Percentiles rank a stretch among this genome's conserved stretches.
Evolutionary conservation across 2,329 filamentous ascomycete genomes (phyloP).

Genomic region (Scortechinia acanthostroma): DNA sequence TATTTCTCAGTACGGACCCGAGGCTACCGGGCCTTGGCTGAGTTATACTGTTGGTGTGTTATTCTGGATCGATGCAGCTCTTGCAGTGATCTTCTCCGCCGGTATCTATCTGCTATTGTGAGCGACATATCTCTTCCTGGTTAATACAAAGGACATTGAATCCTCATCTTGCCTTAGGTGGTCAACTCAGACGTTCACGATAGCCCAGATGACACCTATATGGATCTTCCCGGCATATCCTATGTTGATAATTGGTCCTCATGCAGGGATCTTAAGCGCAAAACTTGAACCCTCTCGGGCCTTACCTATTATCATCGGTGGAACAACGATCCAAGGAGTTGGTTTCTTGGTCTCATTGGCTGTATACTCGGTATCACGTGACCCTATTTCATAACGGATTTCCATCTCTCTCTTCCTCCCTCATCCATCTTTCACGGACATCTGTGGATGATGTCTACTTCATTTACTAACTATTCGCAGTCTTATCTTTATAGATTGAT

Average conservation of each 20-base stretch:
- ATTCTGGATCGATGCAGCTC: slow-evolving; percentile 41
- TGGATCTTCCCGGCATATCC: slow-evolving; percentile 63
- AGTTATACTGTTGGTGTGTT: slow-evolving; percentile 28
- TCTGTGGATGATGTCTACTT: too few species aligned
- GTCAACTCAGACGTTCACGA: slow-evolving; percentile 58
- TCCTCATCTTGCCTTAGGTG: slow-evolving; percentile 29
- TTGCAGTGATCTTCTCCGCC: slow-evolving; percentile 44
- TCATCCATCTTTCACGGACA: too few species aligned
- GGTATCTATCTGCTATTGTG: slow-evolving; percentile 51
- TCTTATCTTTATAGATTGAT: slow-evolving; percentile 59
- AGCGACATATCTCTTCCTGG: slow-evolving; percentile 9
- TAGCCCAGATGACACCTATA: slow-evolving; percentile 56
- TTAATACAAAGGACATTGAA: slow-evolving; percentile 1
- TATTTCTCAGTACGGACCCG: slow-evolving; percentile 47
- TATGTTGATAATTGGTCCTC: slow-evolving; percentile 51
- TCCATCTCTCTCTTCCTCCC: too few species aligned
- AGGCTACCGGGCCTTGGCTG: slow-evolving; percentile 35
- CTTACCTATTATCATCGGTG: slow-evolving; percentile 48
- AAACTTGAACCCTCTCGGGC: slow-evolving; percentile 31
- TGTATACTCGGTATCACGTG: slow-evolving; percentile 53
- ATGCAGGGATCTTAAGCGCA: slow-evolving; percentile 42
- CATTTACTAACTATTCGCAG: too few species aligned
- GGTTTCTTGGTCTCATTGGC: slow-evolving; percentile 55
- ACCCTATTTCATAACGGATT: too few species aligned
- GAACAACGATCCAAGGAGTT: slow-evolving; percentile 54